Evolutionary conservation across 768 basidiomycete genomes (phyloP).

Genomic region (Coprinellus micaceus): DNA sequence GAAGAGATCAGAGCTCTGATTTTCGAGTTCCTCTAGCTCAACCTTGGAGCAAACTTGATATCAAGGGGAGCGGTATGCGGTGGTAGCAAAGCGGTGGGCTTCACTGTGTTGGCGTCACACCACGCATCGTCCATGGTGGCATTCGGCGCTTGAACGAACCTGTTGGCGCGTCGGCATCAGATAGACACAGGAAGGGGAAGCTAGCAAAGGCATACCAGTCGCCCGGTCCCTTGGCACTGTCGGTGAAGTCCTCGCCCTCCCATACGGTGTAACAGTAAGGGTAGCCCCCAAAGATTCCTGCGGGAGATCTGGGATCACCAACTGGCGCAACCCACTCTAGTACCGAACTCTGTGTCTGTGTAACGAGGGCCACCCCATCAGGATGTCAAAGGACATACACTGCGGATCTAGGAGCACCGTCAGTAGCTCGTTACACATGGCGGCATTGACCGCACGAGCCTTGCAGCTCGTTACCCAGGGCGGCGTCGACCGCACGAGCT

Average conservation of each 20-base stretch:
- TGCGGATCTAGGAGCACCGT: too few species aligned
- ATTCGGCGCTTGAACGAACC: constrained; percentile 10
- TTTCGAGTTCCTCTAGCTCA: constrained; percentile 18
- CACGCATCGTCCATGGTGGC: constrained; percentile 1
- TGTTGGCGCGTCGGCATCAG: not conserved
- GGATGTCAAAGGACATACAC: too few species aligned
- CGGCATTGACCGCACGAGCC: too few species aligned
- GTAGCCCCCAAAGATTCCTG: constrained; percentile 13
- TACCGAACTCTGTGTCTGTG: too few species aligned
- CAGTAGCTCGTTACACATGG: too few species aligned
- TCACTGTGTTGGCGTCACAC: not conserved
- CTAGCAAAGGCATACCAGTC: constrained; percentile 7
- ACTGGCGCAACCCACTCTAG: not conserved
- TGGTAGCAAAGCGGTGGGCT: constrained; percentile 17
- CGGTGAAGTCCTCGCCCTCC: constrained; percentile 4
- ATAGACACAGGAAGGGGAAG: not conserved
- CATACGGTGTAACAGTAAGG: constrained; percentile 13
- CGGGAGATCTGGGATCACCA: constrained; percentile 5
- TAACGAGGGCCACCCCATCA: too few species aligned
- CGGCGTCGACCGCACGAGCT: too few species aligned
- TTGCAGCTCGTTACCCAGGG: too few species aligned
- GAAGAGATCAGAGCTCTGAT: constrained; percentile 14
- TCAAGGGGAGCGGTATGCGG: constrained; percentile 11
- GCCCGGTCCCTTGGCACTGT: constrained; percentile 7
- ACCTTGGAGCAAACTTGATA: constrained; percentile 5